Conservation (phyloP, 2,329 filamentous ascomycete genomes). For the Trichophyton mentagrophytes region DNA sequence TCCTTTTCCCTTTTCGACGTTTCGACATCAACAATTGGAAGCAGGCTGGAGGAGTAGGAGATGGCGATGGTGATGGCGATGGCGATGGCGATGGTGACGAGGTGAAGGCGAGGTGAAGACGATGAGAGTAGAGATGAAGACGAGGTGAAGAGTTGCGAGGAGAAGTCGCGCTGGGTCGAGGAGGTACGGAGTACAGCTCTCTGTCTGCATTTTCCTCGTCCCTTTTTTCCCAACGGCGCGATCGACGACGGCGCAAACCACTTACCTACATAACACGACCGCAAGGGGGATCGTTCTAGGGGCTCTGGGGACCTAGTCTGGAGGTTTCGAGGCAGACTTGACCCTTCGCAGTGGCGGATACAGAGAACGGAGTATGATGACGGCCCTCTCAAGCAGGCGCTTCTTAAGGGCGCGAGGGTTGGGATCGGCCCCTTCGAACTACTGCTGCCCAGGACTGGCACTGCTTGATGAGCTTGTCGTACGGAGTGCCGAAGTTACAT, state of each 20-base stretch:
- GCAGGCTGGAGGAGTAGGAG: no score
- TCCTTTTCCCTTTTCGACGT: no score
- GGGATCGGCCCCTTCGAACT: background rate
- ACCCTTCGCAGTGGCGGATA: background rate
- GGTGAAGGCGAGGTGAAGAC: no score
- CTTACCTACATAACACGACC: background rate
- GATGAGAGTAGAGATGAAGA: no score
- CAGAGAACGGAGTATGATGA: background rate
- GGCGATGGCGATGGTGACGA: no score
- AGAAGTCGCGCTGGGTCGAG: no score
- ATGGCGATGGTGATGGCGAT: no score
- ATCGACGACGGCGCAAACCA: background rate
- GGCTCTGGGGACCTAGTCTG: background rate
- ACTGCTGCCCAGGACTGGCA: background rate
- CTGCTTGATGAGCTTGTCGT: background rate
- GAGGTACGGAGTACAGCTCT: background rate
- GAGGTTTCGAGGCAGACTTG: background rate
- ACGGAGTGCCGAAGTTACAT: background rate
- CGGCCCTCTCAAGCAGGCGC: no score
- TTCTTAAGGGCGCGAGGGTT: background rate
- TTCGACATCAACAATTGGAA: no score
- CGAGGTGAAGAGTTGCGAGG: no score
- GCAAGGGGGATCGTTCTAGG: background rate
- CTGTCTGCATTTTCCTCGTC: background rate
- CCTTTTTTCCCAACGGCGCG: background rate